Evolutionary conservation across 139 green algal genomes (phyloP).

Genomic region (Diplosphaera chodatii): DNA sequence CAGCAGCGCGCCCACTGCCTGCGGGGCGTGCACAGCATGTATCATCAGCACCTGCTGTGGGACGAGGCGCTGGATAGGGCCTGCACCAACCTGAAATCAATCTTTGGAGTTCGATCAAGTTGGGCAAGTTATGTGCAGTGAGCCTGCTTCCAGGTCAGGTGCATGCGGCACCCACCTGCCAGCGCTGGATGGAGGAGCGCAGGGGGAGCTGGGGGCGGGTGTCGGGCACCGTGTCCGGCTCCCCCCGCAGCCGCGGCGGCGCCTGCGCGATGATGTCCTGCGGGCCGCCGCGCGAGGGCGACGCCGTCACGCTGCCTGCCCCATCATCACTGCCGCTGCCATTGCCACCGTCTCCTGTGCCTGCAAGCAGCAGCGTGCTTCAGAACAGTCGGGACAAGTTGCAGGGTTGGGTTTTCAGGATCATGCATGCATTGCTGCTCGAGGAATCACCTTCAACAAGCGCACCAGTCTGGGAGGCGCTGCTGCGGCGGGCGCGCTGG

Average conservation of each 20-base stretch:
- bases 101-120: no score
- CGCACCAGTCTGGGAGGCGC: background rate
- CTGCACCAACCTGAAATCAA: no score
- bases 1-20: conserved; percentile 24
- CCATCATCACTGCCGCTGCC: no score
- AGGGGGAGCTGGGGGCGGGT: background rate
- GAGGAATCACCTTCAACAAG: no score
- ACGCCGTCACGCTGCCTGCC: background rate
- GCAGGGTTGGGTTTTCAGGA: no score
- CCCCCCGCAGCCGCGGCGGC: background rate
- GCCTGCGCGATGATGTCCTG: conserved; percentile 12
- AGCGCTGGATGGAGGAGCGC: background rate
- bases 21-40: conserved; percentile 10
- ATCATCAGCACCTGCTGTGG: no score
- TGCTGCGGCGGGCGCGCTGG: conserved; percentile 13
- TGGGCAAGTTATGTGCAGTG: no score
- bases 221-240: background rate
- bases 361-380: background rate
- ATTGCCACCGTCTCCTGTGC: background rate
- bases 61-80: no score
- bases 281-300: background rate
- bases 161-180: background rate
- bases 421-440: no score
- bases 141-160: no score
- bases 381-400: no score